Base-by-base conservation (phyloP, 495 filamentous ascomycete genomes). In the Letharia lupina region DNA sequence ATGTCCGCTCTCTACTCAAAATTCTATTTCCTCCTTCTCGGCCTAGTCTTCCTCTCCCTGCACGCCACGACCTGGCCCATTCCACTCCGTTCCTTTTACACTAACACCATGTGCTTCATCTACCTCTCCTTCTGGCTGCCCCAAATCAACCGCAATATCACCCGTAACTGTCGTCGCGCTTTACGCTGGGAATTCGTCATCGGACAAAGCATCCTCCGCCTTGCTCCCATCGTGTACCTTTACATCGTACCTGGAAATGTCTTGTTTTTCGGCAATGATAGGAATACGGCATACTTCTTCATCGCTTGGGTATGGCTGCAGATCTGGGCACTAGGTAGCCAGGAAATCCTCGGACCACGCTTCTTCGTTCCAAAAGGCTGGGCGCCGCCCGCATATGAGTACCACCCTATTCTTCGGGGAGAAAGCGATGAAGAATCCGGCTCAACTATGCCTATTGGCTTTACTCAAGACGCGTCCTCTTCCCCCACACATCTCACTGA, bases 281-380 rank as follows among this genome's bases (percentile, higher is more conserved):
- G 76, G 65, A 81, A 74, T 35, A 82, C 84, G 7, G 86, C 91
- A 45, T 70, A 79, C 35, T 74, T 82, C 4, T 80, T 96, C 60
- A 80, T 80, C 10, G 87, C 81, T 23, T 98, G 93, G 94, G 77
- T 96, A n/a, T 96, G 93, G 91, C 63, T 90, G n/a, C 94, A 98
- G 74, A 83, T 93, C 44, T 87, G 89, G 77, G 73, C 89, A 16
- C 77, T 98, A 18, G 82, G 79, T 3, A 86, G 83, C 66, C 93
- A 98, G 76, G 88, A 91, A 66, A 79, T 96, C 28, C 77, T 96
- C n/a, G 94, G 93, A 0, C 91, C 93, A 0, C 77, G 94, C 54
- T 91, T 92, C 74, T 85, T 88, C 68, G 76, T 91, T n/a, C 81
- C 83, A 4, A 80, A 81, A 33, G 80, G 82, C 60, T 95, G 90